Conservation (phyloP, 257 asterid species). For the Solanum paucissectum region DNA sequence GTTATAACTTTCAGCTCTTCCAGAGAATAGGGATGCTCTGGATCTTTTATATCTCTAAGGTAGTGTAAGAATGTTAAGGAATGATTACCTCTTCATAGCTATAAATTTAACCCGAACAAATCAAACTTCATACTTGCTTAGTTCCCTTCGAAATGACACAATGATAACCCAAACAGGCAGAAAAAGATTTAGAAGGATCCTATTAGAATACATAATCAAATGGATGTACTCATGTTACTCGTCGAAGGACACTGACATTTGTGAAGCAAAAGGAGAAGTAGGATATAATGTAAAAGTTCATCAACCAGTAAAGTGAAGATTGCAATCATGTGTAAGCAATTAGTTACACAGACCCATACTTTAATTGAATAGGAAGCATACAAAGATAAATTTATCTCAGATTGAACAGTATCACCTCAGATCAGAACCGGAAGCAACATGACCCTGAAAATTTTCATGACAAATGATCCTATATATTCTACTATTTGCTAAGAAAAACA, state of each 20-base stretch:
- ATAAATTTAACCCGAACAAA: neutral
- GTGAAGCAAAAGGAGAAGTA: neutral
- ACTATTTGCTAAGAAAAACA: neutral
- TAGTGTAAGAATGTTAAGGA: conserved; percentile 71
- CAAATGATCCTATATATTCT: neutral
- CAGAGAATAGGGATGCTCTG: conserved; percentile 90
- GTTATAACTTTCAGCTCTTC: conserved; percentile 87
- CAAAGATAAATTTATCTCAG: neutral
- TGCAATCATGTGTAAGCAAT: neutral
- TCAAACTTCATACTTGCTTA: neutral
- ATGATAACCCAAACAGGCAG: neutral
- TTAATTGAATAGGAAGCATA: neutral
- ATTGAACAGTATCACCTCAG: neutral
- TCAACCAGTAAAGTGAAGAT: neutral
- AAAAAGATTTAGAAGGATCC: neutral
- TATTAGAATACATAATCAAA: neutral
- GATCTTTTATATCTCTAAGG: conserved; percentile 96
- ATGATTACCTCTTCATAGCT: conserved; percentile 8
- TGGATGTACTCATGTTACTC: neutral
- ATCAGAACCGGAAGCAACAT: neutral
- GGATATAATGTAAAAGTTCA: neutral
- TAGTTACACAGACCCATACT: neutral
- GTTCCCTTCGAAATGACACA: neutral
- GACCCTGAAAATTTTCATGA: neutral
- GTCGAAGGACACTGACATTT: neutral